These are phyloP conservation scores for Psidium guajava DNA, from an alignment of 345 rosid genomes.

Conservation along the genomic window DNA sequence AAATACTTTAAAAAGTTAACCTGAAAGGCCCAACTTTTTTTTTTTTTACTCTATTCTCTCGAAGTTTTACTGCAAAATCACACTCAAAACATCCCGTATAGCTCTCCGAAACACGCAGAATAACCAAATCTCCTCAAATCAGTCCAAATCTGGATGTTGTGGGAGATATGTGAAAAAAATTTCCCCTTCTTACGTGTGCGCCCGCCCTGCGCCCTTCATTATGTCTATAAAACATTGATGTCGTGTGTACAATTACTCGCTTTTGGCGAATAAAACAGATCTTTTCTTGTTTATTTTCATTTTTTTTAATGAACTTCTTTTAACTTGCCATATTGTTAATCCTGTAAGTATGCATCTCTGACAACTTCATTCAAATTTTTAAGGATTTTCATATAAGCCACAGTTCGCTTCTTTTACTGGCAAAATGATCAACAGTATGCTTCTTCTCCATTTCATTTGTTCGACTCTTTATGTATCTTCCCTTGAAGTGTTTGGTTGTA, in stretches of 20 bases:
- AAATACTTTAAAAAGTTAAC: neutral
- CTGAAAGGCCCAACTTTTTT: neutral
- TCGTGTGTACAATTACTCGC: neutral
- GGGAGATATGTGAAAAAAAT: neutral
- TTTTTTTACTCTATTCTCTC: fast-evolving
- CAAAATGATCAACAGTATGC: neutral
- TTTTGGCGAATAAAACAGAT: neutral
- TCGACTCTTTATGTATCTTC: neutral
- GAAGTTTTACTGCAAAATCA: neutral
- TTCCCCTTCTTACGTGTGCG: neutral
- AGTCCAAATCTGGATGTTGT: neutral
- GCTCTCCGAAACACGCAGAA: too few relatives aligned
- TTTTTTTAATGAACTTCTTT: neutral
- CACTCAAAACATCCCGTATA: too few relatives aligned
- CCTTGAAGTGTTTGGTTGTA: neutral
- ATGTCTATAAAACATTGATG: neutral
- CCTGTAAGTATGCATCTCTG: neutral
- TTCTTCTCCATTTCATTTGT: neutral
- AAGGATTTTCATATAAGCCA: neutral
- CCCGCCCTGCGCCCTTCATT: neutral
- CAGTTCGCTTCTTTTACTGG: neutral
- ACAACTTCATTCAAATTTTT: neutral
- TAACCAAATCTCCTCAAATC: neutral
- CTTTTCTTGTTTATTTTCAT: neutral
- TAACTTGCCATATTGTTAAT: neutral